These are phyloP conservation scores for Ochromonas danica DNA, from an alignment of 108 stramenopile species.

Conservation along the genomic window DNA sequence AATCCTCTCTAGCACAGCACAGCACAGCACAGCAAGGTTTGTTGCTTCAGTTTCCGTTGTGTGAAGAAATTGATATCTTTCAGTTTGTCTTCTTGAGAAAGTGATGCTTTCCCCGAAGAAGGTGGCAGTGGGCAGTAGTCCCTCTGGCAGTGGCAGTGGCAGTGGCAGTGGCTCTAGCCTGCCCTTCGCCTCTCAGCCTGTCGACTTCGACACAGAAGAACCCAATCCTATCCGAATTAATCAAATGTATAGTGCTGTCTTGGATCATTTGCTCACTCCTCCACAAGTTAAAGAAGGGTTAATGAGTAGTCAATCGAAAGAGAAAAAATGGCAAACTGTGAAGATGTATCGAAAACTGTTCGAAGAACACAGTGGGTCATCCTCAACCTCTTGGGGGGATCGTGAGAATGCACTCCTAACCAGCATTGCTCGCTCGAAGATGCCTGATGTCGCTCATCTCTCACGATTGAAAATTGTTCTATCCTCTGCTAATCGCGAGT, in stretches of 20 bases:
- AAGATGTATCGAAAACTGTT: neutral
- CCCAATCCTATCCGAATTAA: neutral
- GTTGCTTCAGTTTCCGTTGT: too few species aligned
- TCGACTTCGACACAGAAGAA: neutral
- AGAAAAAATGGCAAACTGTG: slow-evolving; percentile 24
- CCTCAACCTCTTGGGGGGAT: neutral
- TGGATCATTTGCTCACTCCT: slow-evolving; percentile 8
- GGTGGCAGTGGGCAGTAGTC: too few species aligned
- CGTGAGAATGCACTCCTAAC: neutral
- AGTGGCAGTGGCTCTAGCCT: too few species aligned
- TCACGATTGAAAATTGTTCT: neutral
- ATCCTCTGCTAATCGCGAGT: neutral
- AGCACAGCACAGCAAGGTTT: too few species aligned
- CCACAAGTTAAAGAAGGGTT: neutral
- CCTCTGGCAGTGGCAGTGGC: too few species aligned
- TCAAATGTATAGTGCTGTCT: neutral
- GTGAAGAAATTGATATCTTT: too few species aligned
- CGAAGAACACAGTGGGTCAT: neutral
- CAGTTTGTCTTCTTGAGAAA: too few species aligned
- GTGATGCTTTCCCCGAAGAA: too few species aligned
- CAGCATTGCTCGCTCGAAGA: neutral
- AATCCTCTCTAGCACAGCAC: too few species aligned
- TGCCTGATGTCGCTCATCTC: neutral
- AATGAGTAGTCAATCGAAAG: neutral
- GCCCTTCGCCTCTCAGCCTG: too few species aligned